These are phyloP conservation scores for Prunus kanzakura DNA, from an alignment of 306 rosid genomes.

Conservation along the genomic window DNA sequence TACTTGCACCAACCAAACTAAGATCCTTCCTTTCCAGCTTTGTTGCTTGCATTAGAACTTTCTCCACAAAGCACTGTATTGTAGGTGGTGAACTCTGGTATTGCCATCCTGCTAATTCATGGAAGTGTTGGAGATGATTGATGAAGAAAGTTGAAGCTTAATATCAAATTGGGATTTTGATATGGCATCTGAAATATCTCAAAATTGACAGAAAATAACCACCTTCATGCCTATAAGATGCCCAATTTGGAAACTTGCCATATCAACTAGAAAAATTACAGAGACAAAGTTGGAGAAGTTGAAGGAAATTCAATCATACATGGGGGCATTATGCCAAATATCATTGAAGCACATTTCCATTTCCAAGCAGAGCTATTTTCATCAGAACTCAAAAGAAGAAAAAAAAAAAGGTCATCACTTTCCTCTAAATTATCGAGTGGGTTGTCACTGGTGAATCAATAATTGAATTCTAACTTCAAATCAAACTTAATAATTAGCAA, in stretches of 20 bases:
- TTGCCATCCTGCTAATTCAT: slow-evolving; percentile 77
- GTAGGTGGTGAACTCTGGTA: slow-evolving; percentile 93
- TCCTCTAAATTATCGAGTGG: background rate
- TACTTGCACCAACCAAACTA: slow-evolving; percentile 74
- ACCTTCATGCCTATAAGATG: background rate
- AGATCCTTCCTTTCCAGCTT: slow-evolving; percentile 81
- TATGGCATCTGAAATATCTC: background rate
- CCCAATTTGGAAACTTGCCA: background rate
- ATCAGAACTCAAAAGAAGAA: background rate
- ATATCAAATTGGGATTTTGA: background rate
- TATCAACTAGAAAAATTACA: background rate
- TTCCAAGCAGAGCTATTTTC: background rate
- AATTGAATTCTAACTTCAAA: background rate
- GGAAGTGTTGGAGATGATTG: background rate
- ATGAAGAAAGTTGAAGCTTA: slow-evolving; percentile 1
- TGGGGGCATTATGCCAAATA: background rate
- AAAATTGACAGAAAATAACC: background rate
- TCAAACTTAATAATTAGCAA: slow-evolving; percentile 1
- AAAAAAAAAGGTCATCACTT: background rate
- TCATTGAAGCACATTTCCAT: slow-evolving; percentile 2
- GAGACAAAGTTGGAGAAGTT: background rate
- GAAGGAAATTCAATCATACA: background rate
- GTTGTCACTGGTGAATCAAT: background rate
- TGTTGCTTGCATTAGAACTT: slow-evolving; percentile 60
- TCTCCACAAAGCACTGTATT: slow-evolving; percentile 67